phyloP scores from a whole-genome alignment of 2,329 filamentous ascomycete genomes.

The Rutstroemia sydowiana region DNA sequence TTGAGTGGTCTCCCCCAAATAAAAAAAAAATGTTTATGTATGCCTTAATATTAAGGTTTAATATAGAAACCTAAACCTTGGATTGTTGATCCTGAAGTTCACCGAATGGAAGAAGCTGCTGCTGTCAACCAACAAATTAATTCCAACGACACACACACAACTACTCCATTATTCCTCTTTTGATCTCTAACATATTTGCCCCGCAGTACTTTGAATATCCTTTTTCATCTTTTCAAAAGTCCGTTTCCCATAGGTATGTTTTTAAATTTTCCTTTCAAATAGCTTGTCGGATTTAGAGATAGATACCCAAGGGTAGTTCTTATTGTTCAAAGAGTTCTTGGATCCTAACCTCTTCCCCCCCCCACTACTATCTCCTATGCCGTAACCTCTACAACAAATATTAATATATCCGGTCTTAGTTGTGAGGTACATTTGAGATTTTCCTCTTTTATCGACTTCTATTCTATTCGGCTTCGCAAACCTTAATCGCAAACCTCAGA shows the following conservation, averaged over 20 bases:
- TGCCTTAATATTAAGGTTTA: neutral
- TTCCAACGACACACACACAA: neutral
- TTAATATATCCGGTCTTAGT: neutral
- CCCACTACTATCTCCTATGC: neutral
- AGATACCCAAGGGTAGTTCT: too few relatives aligned
- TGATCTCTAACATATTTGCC: neutral
- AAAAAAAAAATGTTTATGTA: neutral
- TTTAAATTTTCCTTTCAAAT: neutral
- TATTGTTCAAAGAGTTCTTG: conserved; percentile 5
- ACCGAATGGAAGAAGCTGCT: conserved; percentile 1
- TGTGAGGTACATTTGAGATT: conserved; percentile 1
- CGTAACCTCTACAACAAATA: neutral
- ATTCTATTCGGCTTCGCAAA: neutral
- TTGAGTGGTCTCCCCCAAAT: too few relatives aligned
- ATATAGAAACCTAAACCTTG: too few relatives aligned
- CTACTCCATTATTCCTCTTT: too few relatives aligned
- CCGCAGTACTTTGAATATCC: conserved; percentile 1
- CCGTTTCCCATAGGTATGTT: conserved; percentile 1
- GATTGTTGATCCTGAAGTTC: neutral
- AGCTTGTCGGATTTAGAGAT: too few relatives aligned
- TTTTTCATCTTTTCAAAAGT: neutral
- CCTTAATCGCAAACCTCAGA: neutral
- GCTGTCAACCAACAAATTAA: conserved; percentile 6
- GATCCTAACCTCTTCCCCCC: neutral
- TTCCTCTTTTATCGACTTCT: neutral